Conservation (phyloP, 2,329 filamentous ascomycete species). For the Ophiostoma sp. region DNA sequence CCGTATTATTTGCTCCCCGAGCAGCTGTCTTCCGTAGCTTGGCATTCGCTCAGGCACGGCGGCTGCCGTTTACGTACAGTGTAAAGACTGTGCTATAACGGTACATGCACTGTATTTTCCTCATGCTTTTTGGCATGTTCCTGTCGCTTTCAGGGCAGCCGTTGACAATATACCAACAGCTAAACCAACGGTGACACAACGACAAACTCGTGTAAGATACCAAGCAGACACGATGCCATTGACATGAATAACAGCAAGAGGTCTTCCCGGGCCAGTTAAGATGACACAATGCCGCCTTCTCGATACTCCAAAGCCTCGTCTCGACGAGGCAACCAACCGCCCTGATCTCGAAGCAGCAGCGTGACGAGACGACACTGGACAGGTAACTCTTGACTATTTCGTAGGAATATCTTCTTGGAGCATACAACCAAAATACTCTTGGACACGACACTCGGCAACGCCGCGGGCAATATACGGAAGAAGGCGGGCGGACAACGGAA, state of each 20-base stretch:
- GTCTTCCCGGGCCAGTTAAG: too few species aligned
- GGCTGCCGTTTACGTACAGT: not conserved
- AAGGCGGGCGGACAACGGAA: not conserved
- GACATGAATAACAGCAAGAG: not conserved
- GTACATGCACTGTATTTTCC: not conserved
- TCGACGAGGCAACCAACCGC: not conserved
- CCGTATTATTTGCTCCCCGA: not conserved
- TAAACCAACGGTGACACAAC: not conserved
- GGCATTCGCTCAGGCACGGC: not conserved
- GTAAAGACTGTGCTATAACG: not conserved
- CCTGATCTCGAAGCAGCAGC: not conserved
- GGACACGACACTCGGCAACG: not conserved
- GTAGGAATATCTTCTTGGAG: not conserved
- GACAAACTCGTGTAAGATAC: not conserved
- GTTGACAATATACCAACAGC: not conserved
- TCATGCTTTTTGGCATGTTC: not conserved
- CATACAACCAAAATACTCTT: not conserved
- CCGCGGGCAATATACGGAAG: not conserved
- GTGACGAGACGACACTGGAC: not conserved
- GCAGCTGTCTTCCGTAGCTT: not conserved
- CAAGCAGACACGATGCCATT: not conserved
- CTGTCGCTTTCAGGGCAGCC: too few species aligned
- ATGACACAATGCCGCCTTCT: too few species aligned
- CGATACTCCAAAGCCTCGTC: too few species aligned
- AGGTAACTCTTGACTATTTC: not conserved